These are phyloP conservation scores for Echinochloa phyllopogon DNA, from an alignment of 176 grass and related monocot species.

Conservation along the genomic window DNA sequence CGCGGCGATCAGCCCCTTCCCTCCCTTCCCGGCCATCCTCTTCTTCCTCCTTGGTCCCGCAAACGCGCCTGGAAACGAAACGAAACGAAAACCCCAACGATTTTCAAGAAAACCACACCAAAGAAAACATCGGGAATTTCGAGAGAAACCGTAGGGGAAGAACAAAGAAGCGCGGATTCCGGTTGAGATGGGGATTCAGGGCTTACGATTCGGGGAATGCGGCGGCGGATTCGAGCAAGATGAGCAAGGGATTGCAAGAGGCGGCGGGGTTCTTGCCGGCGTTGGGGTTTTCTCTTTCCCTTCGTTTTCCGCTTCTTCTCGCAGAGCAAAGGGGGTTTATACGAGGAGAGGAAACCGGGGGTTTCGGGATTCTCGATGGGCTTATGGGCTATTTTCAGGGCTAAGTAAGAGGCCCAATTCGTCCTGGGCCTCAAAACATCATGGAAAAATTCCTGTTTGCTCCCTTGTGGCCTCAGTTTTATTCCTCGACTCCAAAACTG, in stretches of 20 bases:
- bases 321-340: not conserved
- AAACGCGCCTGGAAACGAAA: not conserved
- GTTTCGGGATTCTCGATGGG: not conserved
- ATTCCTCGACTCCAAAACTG: no score
- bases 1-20: conserved; percentile 54
- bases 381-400: not conserved
- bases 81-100: not conserved
- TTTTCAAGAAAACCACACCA: not conserved
- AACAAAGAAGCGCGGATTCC: not conserved
- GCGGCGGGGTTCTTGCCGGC: conserved; percentile 17
- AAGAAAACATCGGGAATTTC: not conserved
- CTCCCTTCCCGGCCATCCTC: conserved; percentile 71
- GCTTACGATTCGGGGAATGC: conserved; percentile 11
- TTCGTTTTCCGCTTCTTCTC: not conserved
- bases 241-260: not conserved
- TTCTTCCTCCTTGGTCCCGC: not conserved
- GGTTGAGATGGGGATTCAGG: not conserved
- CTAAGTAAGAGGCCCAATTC: no score
- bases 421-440: no score
- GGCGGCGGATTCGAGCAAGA: conserved; percentile 13
- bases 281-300: conserved; percentile 1
- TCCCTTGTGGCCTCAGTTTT: no score
- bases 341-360: not conserved
- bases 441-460: no score
- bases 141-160: not conserved